Conservation (phyloP, 805 yeast species). For the Helenozyma baotianmanensis region DNA sequence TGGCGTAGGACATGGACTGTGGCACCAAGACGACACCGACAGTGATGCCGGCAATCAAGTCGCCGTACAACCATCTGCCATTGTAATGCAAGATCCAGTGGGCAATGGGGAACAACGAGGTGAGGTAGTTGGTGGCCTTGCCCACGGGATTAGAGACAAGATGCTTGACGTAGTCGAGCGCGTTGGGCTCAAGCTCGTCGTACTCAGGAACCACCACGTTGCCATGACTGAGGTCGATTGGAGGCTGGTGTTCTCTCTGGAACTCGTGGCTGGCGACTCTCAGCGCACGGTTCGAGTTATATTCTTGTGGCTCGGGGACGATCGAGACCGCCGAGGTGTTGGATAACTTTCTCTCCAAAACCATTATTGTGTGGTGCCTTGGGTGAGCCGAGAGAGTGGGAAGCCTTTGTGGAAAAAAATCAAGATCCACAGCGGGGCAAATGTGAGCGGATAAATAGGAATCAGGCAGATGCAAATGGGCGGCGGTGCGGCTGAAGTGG, state of each 20-base stretch:
- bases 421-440: too few relatives aligned
- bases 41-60: constrained; percentile 86
- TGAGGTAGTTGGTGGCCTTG: constrained; percentile 43
- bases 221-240: neutral
- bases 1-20: constrained; percentile 94
- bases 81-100: constrained; percentile 88
- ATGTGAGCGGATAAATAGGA: too few relatives aligned
- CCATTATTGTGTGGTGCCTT: neutral
- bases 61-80: constrained; percentile 71
- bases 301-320: constrained; percentile 15
- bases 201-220: constrained; percentile 33
- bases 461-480: too few relatives aligned
- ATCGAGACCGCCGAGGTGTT: constrained; percentile 6
- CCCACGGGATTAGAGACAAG: constrained; percentile 35
- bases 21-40: constrained; percentile 93
- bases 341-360: neutral
- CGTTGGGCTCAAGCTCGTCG: constrained; percentile 30
- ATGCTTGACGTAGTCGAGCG: constrained; percentile 25
- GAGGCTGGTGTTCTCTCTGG: constrained; percentile 15
- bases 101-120: constrained; percentile 71
- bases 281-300: constrained; percentile 7
- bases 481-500: too few relatives aligned
- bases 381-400: too few relatives aligned
- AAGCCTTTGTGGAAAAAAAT: too few relatives aligned
- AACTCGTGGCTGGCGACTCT: constrained; percentile 16